These are phyloP conservation scores for Myriosclerotinia duriaeana DNA, from an alignment of 2,329 filamentous ascomycete species.

Conservation along the genomic window DNA sequence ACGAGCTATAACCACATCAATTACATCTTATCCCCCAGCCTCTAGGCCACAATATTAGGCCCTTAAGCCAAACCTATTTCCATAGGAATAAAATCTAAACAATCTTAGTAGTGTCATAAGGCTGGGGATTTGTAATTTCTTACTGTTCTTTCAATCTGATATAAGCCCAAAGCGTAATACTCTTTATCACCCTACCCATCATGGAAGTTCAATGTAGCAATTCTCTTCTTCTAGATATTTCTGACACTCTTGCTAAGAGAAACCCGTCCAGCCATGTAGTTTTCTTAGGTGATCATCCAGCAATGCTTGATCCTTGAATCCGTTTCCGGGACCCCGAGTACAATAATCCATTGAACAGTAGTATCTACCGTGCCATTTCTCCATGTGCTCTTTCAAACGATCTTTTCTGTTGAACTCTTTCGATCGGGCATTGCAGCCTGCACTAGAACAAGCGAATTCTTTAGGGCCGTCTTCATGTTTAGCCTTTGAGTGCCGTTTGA, in stretches of 20 bases:
- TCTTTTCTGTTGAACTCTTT: conserved; percentile 4
- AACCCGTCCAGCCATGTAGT: not conserved
- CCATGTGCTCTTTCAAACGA: not conserved
- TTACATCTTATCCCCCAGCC: too few species aligned
- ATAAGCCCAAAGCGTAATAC: not conserved
- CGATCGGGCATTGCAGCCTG: not conserved
- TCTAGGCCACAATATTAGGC: not conserved
- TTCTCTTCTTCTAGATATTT: too few species aligned
- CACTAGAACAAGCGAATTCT: not conserved
- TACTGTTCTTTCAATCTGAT: not conserved
- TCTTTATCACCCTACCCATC: not conserved
- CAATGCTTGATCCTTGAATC: not conserved
- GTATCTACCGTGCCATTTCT: conserved; percentile 1
- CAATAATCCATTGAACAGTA: not conserved
- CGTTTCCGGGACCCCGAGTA: not conserved
- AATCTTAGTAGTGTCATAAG: not conserved
- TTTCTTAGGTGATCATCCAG: not conserved
- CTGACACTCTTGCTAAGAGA: too few species aligned
- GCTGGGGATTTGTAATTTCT: not conserved
- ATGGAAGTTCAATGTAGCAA: not conserved
- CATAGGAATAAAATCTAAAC: not conserved
- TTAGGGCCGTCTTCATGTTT: not conserved
- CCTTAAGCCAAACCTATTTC: not conserved
- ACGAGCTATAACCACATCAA: not conserved
- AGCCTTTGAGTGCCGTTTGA: not conserved